Percentiles rank a stretch among this genome's conserved stretches.
Evolutionary conservation across 2,329 filamentous ascomycete species (phyloP).

Genomic region (Aspergillus clavatus): DNA sequence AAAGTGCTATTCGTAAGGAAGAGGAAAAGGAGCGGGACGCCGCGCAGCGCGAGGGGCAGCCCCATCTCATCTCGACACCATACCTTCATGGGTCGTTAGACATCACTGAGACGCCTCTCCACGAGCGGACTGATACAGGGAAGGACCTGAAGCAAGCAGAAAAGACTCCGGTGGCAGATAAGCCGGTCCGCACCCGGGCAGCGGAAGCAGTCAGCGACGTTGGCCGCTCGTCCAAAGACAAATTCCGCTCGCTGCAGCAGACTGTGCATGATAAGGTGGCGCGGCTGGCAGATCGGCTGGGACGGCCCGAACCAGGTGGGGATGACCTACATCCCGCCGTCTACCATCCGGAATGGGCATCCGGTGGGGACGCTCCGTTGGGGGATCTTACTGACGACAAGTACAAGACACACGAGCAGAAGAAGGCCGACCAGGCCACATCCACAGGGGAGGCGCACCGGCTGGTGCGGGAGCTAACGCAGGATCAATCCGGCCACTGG

Average conservation of each 20-base stretch:
- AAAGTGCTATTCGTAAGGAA: constrained; percentile 4
- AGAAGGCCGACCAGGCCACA: constrained; percentile 18
- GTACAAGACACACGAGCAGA: constrained; percentile 27
- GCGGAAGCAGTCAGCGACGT: not conserved
- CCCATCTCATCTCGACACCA: constrained; percentile 16
- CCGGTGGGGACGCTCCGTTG: constrained; percentile 20
- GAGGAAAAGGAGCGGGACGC: constrained; percentile 9
- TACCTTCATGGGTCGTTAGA: constrained; percentile 25
- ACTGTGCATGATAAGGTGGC: constrained; percentile 13
- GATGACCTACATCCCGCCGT: constrained; percentile 23
- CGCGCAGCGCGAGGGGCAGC: constrained; percentile 6
- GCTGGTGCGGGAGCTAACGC: constrained; percentile 28
- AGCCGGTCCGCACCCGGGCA: not conserved
- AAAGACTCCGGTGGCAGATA: constrained; percentile 2
- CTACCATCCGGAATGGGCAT: constrained; percentile 25
- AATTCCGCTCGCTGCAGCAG: constrained; percentile 1
- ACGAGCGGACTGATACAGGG: constrained; percentile 2
- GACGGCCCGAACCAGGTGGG: constrained; percentile 19
- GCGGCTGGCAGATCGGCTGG: constrained; percentile 16
- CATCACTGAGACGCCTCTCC: constrained; percentile 21
- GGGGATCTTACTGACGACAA: constrained; percentile 29
- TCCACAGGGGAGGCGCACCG: constrained; percentile 29
- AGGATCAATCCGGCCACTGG: constrained; percentile 21
- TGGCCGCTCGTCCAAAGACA: not conserved
- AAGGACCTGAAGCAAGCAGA: constrained; percentile 1